These are phyloP conservation scores for Boechera divaricarpa DNA, from an alignment of 345 rosid genomes.

Conservation along the genomic window DNA sequence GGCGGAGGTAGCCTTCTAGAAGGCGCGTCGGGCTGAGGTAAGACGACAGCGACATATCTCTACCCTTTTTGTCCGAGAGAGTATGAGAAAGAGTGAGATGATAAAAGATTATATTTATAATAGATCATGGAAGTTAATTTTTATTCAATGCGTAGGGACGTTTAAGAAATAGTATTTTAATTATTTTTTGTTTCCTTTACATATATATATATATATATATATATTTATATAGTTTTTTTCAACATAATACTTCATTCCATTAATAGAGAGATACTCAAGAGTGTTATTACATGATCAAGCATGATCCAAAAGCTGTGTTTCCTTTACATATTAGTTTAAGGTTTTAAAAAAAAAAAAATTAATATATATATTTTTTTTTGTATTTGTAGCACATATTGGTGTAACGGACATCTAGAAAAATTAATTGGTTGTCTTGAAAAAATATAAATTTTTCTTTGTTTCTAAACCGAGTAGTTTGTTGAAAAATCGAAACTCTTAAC, in stretches of 20 bases:
- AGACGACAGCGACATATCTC: constrained; percentile 46
- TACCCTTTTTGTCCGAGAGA: constrained; percentile 38
- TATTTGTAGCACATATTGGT: neutral
- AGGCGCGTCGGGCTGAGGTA: constrained; percentile 68
- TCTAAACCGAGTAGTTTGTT: too few relatives aligned
- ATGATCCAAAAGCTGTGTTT: neutral
- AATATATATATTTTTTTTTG: neutral
- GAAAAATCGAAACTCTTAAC: too few relatives aligned
- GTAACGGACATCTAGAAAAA: neutral
- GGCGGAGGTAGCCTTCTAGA: constrained; percentile 71
- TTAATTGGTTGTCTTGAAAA: neutral
- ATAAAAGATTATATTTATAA: neutral
- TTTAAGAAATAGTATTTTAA: neutral
- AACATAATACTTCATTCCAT: too few relatives aligned
- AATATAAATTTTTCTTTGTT: neutral
- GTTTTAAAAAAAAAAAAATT: neutral
- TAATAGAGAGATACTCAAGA: too few relatives aligned
- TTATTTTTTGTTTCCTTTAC: neutral
- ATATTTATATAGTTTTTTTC: too few relatives aligned
- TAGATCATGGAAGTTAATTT: neutral
- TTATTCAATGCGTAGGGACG: neutral
- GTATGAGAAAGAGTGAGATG: neutral
- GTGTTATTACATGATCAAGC: too few relatives aligned
- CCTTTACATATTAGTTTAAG: neutral
- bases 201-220: too few relatives aligned